Base-by-base conservation (phyloP, 1,284 basidiomycete genomes). In the Cryptococcus sp. region DNA sequence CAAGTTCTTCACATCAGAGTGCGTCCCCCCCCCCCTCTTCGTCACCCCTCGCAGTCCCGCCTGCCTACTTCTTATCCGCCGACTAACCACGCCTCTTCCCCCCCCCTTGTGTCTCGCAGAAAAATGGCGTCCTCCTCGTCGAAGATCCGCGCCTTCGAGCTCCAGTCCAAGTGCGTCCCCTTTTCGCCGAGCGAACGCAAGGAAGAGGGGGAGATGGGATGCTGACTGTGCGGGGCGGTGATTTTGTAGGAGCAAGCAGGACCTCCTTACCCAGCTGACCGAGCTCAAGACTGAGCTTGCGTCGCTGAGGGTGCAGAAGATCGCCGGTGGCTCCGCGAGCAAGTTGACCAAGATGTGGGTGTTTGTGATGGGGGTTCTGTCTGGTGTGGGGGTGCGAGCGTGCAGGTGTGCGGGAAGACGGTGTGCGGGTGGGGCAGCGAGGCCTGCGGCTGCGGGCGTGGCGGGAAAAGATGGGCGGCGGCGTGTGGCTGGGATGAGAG, bases 321-420 rank as follows among this genome's bases (percentile, higher is more conserved):
- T 96, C 76, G 91, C 91, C 66, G 94, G 94, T 77, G 93, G 93
- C 58, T 91, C 91, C 70, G 89, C 94, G 59, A 87, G 89, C 66
- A 98, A 98, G 83, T 84, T 99, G 72, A 94, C 91, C 72, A 92
- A 91, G 82, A 98, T 98, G 95, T 98, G 79, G 77, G 89, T 82
- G 38, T 58, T 43, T 33, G 9, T 9, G 9, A 5, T 33, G 28
- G 28, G 21, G 44, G 21, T 55, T 61, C 53, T 35, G 20, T 45
- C 12, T 18, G 12, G 18, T n/a, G 15, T 35, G 24, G 47, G 24
- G 16, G n/a, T 42, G 28, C 40, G 28, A 36, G 12, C 42, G 24
- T 11, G 42, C 42, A 40, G 9, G 24, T 42, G 28, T 16, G 37
- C 40, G 20, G 45, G 38, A 35, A 8, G 39, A 45, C 20, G 35